Evolutionary conservation across 495 filamentous ascomycete genomes (phyloP).

Genomic region (Hypoxylon perforatum): DNA sequence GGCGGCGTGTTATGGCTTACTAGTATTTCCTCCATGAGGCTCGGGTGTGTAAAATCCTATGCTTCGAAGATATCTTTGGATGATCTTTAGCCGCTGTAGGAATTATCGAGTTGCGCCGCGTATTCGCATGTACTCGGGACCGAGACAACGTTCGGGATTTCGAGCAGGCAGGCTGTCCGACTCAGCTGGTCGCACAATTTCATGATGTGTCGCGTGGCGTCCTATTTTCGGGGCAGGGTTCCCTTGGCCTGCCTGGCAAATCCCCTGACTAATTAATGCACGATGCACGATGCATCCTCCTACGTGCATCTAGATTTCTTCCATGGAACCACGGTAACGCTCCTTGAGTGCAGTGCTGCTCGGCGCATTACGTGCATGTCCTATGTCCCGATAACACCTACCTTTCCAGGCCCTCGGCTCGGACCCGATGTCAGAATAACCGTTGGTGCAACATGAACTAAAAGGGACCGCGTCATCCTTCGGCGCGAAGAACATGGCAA

Average conservation of each 20-base stretch:
- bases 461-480: not conserved
- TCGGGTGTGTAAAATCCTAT: constrained; percentile 12
- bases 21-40: constrained; percentile 6
- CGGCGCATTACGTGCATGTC: not conserved
- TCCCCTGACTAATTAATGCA: constrained; percentile 24
- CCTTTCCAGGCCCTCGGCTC: not conserved
- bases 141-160: constrained; percentile 20
- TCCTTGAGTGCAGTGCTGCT: not conserved
- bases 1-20: constrained; percentile 12
- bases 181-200: constrained; percentile 13
- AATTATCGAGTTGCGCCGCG: constrained; percentile 24
- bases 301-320: constrained; percentile 26
- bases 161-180: not conserved
- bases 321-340: constrained; percentile 25
- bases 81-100: not conserved
- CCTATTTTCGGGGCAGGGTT: not conserved
- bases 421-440: not conserved
- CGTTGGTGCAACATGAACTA: not conserved
- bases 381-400: constrained; percentile 1
- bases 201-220: constrained; percentile 12
- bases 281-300: constrained; percentile 19
- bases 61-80: not conserved
- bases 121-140: constrained; percentile 28
- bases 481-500: not conserved
- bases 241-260: no score